These are phyloP conservation scores for Aspergillus vadensis DNA, from an alignment of 2,329 filamentous ascomycete genomes.

Conservation along the genomic window DNA sequence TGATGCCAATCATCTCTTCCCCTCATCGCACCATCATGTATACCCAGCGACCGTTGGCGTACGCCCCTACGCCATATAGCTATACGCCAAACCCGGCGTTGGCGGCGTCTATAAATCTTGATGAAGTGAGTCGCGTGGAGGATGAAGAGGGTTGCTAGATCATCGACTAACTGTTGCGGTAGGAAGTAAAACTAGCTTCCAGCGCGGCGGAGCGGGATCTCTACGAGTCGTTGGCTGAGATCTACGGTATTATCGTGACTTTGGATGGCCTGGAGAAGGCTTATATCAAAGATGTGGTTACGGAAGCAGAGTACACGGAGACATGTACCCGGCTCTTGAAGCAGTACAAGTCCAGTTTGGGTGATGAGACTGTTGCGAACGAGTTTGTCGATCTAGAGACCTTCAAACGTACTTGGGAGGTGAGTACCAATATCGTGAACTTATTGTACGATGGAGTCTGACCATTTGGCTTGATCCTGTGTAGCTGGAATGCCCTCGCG, in stretches of 20 bases:
- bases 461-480: neutral
- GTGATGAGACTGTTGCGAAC: constrained; percentile 84
- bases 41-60: constrained; percentile 64
- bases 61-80: constrained; percentile 87
- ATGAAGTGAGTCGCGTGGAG: constrained; percentile 64
- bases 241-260: constrained; percentile 96
- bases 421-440: constrained; percentile 50
- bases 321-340: constrained; percentile 91
- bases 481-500: constrained; percentile 90
- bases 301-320: constrained; percentile 90
- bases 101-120: constrained; percentile 87
- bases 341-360: constrained; percentile 93
- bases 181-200: constrained; percentile 92
- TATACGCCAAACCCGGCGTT: constrained; percentile 84
- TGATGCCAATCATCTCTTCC: constrained; percentile 2
- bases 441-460: constrained; percentile 5
- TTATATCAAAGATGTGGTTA: constrained; percentile 91
- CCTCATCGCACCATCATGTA: constrained; percentile 35
- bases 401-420: constrained; percentile 91
- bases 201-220: constrained; percentile 87
- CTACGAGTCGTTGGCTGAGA: constrained; percentile 92
- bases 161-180: constrained; percentile 25
- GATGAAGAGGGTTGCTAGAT: constrained; percentile 10
- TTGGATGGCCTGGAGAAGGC: constrained; percentile 95
- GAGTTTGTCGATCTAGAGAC: constrained; percentile 86